A percentile compares a stretch with the other conserved stretches of the same genome.
Conservation (phyloP, 2,329 filamentous ascomycete genomes). For the Uncinocarpus reesii region DNA sequence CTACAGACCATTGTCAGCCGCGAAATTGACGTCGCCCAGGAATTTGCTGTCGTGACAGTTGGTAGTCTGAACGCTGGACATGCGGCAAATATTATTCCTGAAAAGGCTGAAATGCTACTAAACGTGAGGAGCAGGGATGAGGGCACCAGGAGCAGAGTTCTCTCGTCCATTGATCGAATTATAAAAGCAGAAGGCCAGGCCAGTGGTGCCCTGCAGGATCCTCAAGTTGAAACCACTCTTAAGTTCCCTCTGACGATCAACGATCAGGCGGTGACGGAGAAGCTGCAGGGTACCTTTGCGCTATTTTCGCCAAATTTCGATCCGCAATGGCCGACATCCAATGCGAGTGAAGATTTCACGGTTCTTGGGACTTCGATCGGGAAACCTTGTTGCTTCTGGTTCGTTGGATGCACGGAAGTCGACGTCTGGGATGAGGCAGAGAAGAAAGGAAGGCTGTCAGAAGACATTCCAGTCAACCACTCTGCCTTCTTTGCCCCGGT, state of each 20-base stretch:
- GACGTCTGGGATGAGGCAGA: slow-evolving; percentile 43
- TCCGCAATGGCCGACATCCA: slow-evolving; percentile 24
- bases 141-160: slow-evolving; percentile 39
- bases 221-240: slow-evolving; percentile 39
- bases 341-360: slow-evolving; percentile 49
- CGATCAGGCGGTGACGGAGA: slow-evolving; percentile 36
- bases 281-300: slow-evolving; percentile 39
- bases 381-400: slow-evolving; percentile 46
- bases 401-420: slow-evolving; percentile 45
- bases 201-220: slow-evolving; percentile 40
- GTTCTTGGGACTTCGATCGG: slow-evolving; percentile 43
- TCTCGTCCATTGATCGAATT: slow-evolving; percentile 43
- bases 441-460: slow-evolving; percentile 33
- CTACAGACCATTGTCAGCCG: slow-evolving; percentile 51
- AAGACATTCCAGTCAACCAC: slow-evolving; percentile 51
- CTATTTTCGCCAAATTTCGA: slow-evolving; percentile 39
- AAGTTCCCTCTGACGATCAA: slow-evolving; percentile 48
- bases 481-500: slow-evolving; percentile 49
- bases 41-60: slow-evolving; percentile 50
- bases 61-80: slow-evolving; percentile 50
- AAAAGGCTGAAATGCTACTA: slow-evolving; percentile 45
- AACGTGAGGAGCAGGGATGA: slow-evolving; percentile 44
- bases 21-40: slow-evolving; percentile 42
- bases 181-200: slow-evolving; percentile 48
- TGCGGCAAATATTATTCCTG: slow-evolving; percentile 51